Evolutionary conservation across 176 grass and related monocot species (phyloP).

Genomic region (Oryza brachyantha): DNA sequence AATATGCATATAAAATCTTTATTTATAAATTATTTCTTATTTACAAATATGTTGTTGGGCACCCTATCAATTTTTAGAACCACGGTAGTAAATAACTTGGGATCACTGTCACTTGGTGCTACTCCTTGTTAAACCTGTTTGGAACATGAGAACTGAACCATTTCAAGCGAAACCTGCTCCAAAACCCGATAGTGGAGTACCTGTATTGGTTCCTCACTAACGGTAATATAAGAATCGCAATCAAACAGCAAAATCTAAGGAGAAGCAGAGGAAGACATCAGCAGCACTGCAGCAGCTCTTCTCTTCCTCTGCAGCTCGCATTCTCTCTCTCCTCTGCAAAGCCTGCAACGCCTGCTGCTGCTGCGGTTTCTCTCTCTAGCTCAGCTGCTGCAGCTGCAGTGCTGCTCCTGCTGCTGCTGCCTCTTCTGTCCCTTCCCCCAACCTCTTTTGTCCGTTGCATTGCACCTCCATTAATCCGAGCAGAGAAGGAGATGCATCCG

Average conservation of each 20-base stretch:
- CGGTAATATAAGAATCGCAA: conserved; percentile 35
- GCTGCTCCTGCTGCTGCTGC: background rate
- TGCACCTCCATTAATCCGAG: conserved; percentile 30
- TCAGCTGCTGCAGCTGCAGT: background rate
- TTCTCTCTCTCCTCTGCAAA: conserved; percentile 4
- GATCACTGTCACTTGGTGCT: too few species aligned
- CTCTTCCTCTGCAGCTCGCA: background rate
- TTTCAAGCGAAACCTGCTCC: background rate
- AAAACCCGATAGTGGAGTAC: background rate
- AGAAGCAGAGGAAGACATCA: background rate
- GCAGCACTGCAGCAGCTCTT: background rate
- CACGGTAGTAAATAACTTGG: too few species aligned
- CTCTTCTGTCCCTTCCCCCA: conserved; percentile 34
- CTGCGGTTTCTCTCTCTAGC: background rate
- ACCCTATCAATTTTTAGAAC: too few species aligned
- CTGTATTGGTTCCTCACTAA: background rate
- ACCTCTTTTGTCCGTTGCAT: conserved; percentile 42
- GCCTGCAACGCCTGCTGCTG: conserved; percentile 18
- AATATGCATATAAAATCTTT: too few species aligned
- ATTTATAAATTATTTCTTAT: too few species aligned
- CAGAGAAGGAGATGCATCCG: conserved; percentile 28
- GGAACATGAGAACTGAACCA: background rate
- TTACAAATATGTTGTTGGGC: too few species aligned
- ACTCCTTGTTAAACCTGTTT: background rate
- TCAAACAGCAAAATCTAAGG: conserved; percentile 17